Conservation (phyloP, 805 yeast genomes). For the Wickerhamomyces subpelliculosus region DNA sequence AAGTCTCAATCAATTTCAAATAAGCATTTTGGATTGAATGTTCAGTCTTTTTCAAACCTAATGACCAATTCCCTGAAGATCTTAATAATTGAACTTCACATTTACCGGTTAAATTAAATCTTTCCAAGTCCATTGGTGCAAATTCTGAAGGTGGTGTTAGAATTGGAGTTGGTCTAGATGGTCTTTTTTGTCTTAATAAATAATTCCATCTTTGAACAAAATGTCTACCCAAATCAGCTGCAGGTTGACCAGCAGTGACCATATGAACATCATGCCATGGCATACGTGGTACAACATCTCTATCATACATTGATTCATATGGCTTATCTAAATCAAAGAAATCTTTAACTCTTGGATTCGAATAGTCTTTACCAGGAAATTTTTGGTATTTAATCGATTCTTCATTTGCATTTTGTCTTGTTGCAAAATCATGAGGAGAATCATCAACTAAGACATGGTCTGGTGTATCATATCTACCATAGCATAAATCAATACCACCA, state of each 20-base stretch:
- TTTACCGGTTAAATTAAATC: conserved; percentile 58
- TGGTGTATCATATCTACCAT: conserved; percentile 94
- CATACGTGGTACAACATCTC: conserved; percentile 82
- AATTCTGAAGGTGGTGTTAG: conserved; percentile 90
- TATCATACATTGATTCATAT: conserved; percentile 85
- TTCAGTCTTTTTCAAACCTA: conserved; percentile 80
- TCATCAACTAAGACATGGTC: conserved; percentile 90
- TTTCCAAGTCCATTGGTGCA: conserved; percentile 59
- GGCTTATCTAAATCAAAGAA: conserved; percentile 78
- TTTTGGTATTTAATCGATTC: conserved; percentile 42
- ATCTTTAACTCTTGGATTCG: conserved; percentile 91
- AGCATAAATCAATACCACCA: conserved; percentile 95
- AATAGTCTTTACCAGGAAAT: conserved; percentile 96
- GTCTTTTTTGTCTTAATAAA: conserved; percentile 84
- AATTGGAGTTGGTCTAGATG: conserved; percentile 88
- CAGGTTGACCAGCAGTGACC: conserved; percentile 91
- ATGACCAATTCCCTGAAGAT: conserved; percentile 90
- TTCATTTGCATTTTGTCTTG: conserved; percentile 25
- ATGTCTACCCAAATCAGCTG: conserved; percentile 87
- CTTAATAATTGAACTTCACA: conserved; percentile 89
- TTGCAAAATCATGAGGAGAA: conserved; percentile 30
- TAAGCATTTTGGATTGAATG: conserved; percentile 91
- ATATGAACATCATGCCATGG: conserved; percentile 99
- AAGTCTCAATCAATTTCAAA: conserved; percentile 80
- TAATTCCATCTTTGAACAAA: conserved; percentile 98